Evolutionary conservation across 2,329 filamentous ascomycete genomes (phyloP).

Genomic region (Penicillium sp.): DNA sequence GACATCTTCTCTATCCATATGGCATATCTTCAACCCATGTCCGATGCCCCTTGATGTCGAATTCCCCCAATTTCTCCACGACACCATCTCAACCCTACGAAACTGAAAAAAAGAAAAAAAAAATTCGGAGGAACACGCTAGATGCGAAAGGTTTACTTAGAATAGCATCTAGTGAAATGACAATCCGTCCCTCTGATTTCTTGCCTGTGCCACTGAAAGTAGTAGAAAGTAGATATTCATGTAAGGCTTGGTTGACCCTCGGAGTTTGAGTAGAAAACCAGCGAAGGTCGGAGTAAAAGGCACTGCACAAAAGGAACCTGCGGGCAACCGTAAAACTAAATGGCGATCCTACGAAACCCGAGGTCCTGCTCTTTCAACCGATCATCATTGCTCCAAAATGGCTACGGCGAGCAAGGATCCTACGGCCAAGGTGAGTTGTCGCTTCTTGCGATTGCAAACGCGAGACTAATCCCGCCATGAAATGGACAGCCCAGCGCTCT

Average conservation of each 20-base stretch:
- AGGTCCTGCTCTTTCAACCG: slow-evolving; percentile 18
- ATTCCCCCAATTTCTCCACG: neutral
- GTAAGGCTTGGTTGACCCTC: neutral
- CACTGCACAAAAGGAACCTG: slow-evolving; percentile 21
- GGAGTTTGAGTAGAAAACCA: neutral
- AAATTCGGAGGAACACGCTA: slow-evolving; percentile 30
- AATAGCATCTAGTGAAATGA: slow-evolving; percentile 35
- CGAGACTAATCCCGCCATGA: slow-evolving; percentile 41
- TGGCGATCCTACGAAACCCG: slow-evolving; percentile 19
- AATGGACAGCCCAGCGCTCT: slow-evolving; percentile 70
- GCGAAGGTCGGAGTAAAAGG: slow-evolving; percentile 9
- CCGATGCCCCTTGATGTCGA: neutral
- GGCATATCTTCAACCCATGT: slow-evolving; percentile 1
- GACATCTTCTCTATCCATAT: slow-evolving; percentile 5
- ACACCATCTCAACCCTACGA: slow-evolving; percentile 5
- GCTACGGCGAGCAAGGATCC: slow-evolving; percentile 39
- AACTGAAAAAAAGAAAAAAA: slow-evolving; percentile 22
- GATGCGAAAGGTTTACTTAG: slow-evolving; percentile 15
- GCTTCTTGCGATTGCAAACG: neutral
- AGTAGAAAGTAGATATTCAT: neutral
- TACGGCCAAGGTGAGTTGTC: slow-evolving; percentile 38
- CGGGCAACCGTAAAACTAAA: slow-evolving; percentile 18
- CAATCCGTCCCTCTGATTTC: slow-evolving; percentile 29
- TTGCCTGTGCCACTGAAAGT: neutral
- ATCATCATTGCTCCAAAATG: slow-evolving; percentile 28